Conservation (phyloP, 2,329 filamentous ascomycete genomes). For the Leptosphaerulina australis region DNA sequence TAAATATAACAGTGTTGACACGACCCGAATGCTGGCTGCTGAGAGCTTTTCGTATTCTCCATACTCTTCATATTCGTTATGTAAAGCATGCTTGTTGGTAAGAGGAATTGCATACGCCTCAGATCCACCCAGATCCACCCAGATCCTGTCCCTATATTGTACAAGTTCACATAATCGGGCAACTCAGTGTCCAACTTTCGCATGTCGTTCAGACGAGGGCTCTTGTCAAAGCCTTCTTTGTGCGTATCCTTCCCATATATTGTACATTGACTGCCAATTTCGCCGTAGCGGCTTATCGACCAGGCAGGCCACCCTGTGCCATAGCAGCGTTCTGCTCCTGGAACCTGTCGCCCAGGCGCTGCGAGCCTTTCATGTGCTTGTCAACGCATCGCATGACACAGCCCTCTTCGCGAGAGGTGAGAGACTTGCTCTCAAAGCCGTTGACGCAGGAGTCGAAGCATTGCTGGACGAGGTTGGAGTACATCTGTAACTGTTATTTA, state of each 20-base stretch:
- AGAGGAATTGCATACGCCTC: conserved; percentile 18
- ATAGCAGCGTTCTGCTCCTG: conserved; percentile 73
- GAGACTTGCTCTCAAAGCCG: conserved; percentile 97
- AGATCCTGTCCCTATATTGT: conserved; percentile 20
- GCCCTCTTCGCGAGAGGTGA: conserved; percentile 84
- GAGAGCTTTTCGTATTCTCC: conserved; percentile 1
- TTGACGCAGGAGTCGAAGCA: conserved; percentile 98
- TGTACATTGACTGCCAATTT: conserved; percentile 6
- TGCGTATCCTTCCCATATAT: not conserved
- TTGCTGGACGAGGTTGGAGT: conserved; percentile 76
- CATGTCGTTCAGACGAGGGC: not conserved
- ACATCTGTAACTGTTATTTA: conserved; percentile 58
- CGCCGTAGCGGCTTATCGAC: conserved; percentile 41
- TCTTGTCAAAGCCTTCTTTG: not conserved
- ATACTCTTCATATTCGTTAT: conserved; percentile 12
- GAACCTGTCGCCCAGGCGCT: conserved; percentile 91
- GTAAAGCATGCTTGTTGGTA: conserved; percentile 9
- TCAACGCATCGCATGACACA: conserved; percentile 95
- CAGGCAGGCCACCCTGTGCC: conserved; percentile 65
- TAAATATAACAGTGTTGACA: not conserved
- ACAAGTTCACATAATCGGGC: conserved; percentile 14
- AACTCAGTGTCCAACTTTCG: not conserved
- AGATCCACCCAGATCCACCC: conserved; percentile 16
- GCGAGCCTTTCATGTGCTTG: conserved; percentile 92
- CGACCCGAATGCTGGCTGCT: not conserved